phyloP scores from a whole-genome alignment of 306 rosid genomes.

The Vicia villosa region DNA sequence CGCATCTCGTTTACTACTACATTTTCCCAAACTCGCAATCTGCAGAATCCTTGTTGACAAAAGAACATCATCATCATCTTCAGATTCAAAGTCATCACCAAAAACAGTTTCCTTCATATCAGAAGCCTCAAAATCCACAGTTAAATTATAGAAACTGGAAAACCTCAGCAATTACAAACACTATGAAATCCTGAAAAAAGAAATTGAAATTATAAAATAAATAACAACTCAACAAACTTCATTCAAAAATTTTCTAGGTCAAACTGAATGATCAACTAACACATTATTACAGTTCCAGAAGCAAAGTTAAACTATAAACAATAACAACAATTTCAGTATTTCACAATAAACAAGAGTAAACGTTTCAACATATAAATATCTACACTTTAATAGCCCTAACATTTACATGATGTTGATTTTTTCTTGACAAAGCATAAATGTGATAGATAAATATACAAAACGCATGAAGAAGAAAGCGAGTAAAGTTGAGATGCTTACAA shows the following conservation, averaged over 20 bases:
- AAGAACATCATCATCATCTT: neutral
- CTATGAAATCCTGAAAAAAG: neutral
- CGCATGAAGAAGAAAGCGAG: neutral
- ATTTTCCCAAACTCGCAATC: constrained; percentile 3
- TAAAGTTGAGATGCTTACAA: neutral
- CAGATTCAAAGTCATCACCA: neutral
- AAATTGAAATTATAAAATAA: neutral
- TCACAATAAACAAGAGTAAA: no score
- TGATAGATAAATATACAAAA: no score
- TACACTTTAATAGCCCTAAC: neutral
- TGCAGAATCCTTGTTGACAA: neutral
- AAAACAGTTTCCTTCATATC: neutral
- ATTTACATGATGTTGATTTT: neutral
- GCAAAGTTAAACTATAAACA: no score
- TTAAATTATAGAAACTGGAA: neutral
- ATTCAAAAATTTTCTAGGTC: neutral
- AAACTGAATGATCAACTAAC: neutral
- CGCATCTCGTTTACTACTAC: neutral
- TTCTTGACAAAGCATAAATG: no score
- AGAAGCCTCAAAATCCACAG: constrained; percentile 16
- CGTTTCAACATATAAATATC: no score
- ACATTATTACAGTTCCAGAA: no score
- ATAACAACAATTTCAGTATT: no score
- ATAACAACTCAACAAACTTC: neutral
- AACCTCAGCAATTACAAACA: neutral